Evolutionary conservation across 805 yeast species (phyloP).

Genomic region (Lachancea fermentati): DNA sequence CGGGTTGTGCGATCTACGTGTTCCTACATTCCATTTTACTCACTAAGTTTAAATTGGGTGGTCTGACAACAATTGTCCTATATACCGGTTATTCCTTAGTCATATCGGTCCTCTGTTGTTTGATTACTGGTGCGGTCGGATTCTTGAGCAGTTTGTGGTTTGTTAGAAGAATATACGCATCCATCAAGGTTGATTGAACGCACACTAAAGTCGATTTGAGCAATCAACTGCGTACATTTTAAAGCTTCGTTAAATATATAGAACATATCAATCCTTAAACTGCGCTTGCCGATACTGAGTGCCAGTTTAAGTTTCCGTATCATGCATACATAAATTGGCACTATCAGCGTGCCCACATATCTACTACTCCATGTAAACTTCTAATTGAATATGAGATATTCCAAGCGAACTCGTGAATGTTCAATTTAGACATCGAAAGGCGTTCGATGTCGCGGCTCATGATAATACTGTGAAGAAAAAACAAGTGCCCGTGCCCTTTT

Average conservation of each 20-base stretch:
- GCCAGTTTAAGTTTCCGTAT: too few relatives aligned
- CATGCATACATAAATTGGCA: too few relatives aligned
- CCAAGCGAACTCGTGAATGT: too few relatives aligned
- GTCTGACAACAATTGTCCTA: constrained; percentile 67
- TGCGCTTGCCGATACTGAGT: too few relatives aligned
- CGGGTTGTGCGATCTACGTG: constrained; percentile 81
- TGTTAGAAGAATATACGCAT: constrained; percentile 71
- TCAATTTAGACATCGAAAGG: too few relatives aligned
- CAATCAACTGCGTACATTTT: not conserved
- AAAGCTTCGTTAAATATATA: not conserved
- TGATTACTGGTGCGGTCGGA: constrained; percentile 86
- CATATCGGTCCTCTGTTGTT: constrained; percentile 63
- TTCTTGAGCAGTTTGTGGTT: constrained; percentile 69
- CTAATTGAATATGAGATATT: too few relatives aligned
- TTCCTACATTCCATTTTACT: constrained; percentile 77
- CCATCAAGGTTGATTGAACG: constrained; percentile 72
- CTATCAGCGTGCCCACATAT: too few relatives aligned
- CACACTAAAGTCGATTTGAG: not conserved
- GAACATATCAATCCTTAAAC: not conserved
- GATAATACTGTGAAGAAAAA: too few relatives aligned
- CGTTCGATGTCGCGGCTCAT: too few relatives aligned
- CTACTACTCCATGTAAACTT: too few relatives aligned
- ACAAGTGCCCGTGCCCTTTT: too few relatives aligned
- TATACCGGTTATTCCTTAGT: constrained; percentile 79
- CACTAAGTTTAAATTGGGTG: constrained; percentile 64